phyloP scores from a whole-genome alignment of 441 rosid species.

The Gossypium trilobum region DNA sequence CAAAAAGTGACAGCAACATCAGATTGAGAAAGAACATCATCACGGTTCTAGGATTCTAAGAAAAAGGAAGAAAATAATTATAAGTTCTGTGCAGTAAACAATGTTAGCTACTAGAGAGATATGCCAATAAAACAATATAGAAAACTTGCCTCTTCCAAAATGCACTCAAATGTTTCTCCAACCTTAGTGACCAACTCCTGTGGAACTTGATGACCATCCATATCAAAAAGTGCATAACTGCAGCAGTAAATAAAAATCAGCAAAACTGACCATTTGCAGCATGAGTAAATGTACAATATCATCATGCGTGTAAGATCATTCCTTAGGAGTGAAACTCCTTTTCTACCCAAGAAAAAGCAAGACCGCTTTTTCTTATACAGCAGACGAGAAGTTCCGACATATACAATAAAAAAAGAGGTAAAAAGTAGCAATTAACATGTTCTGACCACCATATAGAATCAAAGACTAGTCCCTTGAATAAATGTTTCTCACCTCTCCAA shows the following conservation, averaged over 20 bases:
- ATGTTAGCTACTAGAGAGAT: background rate
- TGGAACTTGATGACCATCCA: conserved; percentile 81
- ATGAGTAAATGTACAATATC: background rate
- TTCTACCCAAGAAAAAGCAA: background rate
- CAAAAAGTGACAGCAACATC: background rate
- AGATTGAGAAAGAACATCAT: background rate
- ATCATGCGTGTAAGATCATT: background rate
- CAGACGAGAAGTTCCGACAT: background rate
- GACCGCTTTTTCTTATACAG: background rate
- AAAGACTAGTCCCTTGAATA: background rate
- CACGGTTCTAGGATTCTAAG: background rate
- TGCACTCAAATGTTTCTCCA: conserved; percentile 68
- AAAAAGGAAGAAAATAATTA: background rate
- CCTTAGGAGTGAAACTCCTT: background rate
- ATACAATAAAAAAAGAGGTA: background rate
- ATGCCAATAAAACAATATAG: background rate
- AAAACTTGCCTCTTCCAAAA: conserved; percentile 60
- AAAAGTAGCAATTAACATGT: background rate
- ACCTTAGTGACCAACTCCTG: conserved; percentile 70
- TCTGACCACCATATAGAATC: background rate
- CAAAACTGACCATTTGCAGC: background rate
- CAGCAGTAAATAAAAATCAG: conserved; percentile 8
- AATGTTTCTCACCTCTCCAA: conserved; percentile 61
- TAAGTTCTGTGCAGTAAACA: background rate
- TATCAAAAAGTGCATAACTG: conserved; percentile 84